Percentiles rank a stretch among this genome's conserved stretches.
Evolutionary conservation across 1,284 basidiomycete species (phyloP).

Genomic region (Ustilago tritici): DNA sequence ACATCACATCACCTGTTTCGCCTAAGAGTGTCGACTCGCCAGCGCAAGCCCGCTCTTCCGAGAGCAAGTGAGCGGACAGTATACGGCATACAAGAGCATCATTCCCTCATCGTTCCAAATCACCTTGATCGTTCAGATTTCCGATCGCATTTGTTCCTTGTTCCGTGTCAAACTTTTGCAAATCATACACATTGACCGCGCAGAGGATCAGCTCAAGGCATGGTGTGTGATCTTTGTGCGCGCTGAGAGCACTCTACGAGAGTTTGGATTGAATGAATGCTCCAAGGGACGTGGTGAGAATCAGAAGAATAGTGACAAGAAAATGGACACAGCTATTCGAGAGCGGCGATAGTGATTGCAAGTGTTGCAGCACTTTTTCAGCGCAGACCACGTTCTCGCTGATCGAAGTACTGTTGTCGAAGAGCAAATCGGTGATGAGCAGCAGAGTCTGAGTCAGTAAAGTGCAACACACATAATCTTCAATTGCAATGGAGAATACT

Average conservation of each 20-base stretch:
- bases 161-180: conserved; percentile 21
- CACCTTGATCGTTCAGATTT: conserved; percentile 5
- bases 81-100: neutral
- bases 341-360: neutral
- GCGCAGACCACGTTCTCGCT: conserved; percentile 31
- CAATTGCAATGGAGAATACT: neutral
- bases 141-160: conserved; percentile 15
- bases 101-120: neutral
- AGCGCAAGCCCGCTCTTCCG: conserved; percentile 22
- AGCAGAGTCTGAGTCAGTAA: neutral
- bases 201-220: neutral
- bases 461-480: neutral
- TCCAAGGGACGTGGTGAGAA: neutral
- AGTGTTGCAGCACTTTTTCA: conserved; percentile 3
- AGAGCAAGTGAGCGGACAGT: conserved; percentile 13
- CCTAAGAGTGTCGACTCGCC: conserved; percentile 34
- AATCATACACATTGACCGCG: conserved; percentile 9
- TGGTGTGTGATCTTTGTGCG: neutral
- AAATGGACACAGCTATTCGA: neutral
- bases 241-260: neutral
- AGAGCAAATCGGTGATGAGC: too few species aligned
- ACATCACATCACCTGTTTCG: conserved; percentile 54
- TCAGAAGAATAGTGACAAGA: neutral
- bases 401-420: conserved; percentile 35
- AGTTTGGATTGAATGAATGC: neutral